These are phyloP conservation scores for Rhamnella rubrinervis DNA, from an alignment of 331 rosid genomes.

Conservation along the genomic window DNA sequence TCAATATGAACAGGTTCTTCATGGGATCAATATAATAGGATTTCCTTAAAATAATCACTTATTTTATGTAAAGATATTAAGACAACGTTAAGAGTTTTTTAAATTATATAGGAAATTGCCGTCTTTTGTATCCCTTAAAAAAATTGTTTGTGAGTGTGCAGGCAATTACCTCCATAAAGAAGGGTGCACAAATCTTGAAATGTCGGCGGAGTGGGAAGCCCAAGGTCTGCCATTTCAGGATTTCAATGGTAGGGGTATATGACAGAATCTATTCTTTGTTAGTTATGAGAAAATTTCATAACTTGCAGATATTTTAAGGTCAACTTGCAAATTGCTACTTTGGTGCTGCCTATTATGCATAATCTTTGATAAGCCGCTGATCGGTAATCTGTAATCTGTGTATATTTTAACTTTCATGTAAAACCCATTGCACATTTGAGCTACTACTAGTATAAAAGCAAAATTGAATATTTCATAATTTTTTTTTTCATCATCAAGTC, in stretches of 20 bases:
- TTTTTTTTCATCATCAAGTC: too few species aligned
- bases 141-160: conserved; percentile 38
- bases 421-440: too few species aligned
- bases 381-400: background rate
- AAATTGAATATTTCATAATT: too few species aligned
- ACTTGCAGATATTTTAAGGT: background rate
- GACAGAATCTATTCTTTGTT: background rate
- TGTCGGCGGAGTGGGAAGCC: conserved; percentile 80
- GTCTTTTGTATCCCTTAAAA: conserved; percentile 18
- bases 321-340: background rate
- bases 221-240: conserved; percentile 74
- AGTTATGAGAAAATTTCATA: background rate
- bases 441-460: too few species aligned
- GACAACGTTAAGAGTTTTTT: too few species aligned
- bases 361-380: background rate
- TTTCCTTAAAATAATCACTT: too few species aligned
- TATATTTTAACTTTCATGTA: too few species aligned
- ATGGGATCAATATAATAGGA: too few species aligned
- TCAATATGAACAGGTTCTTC: too few species aligned
- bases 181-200: conserved; percentile 78
- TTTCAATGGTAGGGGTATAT: conserved; percentile 57
- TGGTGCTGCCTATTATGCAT: background rate
- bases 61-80: too few species aligned
- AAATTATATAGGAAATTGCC: background rate
- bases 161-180: conserved; percentile 83